Conservation (phyloP, 164 flowering plant genomes). For the Malania oleifera region DNA sequence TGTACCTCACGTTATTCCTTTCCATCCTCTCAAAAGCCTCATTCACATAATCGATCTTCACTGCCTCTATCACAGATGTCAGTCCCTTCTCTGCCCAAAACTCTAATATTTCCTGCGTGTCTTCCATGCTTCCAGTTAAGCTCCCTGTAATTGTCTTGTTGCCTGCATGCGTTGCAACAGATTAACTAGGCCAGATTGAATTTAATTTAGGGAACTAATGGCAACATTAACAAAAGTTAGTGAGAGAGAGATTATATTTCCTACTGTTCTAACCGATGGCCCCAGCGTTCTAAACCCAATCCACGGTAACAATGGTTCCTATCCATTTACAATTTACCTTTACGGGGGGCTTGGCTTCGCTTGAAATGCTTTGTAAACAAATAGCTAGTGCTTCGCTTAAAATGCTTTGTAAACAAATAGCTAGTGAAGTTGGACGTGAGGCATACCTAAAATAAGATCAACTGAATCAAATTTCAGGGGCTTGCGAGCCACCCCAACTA, state of each 20-base stretch:
- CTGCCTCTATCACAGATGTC: constrained; percentile 36
- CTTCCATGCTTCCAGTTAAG: constrained; percentile 50
- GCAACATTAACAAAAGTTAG: too few relatives aligned
- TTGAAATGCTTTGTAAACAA: too few relatives aligned
- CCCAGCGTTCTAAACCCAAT: too few relatives aligned
- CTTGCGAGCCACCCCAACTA: constrained; percentile 31
- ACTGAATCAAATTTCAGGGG: constrained; percentile 33
- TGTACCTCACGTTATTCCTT: constrained; percentile 47
- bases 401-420: too few relatives aligned
- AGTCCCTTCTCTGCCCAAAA: constrained; percentile 41
- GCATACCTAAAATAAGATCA: constrained; percentile 30
- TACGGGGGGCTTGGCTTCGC: too few relatives aligned
- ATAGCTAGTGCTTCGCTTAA: too few relatives aligned
- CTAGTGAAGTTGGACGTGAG: not conserved
- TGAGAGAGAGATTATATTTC: too few relatives aligned
- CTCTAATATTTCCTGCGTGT: constrained; percentile 39
- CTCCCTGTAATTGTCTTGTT: constrained; percentile 41
- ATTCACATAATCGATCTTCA: constrained; percentile 47
- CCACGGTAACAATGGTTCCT: too few relatives aligned
- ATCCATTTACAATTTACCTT: too few relatives aligned
- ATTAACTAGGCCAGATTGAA: too few relatives aligned
- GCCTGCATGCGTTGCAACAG: constrained; percentile 13
- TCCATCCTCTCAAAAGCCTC: constrained; percentile 52
- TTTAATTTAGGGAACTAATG: too few relatives aligned
- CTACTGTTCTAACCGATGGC: too few relatives aligned